Conservation (phyloP, 2,329 filamentous ascomycete species). For the Fusarium musae region DNA sequence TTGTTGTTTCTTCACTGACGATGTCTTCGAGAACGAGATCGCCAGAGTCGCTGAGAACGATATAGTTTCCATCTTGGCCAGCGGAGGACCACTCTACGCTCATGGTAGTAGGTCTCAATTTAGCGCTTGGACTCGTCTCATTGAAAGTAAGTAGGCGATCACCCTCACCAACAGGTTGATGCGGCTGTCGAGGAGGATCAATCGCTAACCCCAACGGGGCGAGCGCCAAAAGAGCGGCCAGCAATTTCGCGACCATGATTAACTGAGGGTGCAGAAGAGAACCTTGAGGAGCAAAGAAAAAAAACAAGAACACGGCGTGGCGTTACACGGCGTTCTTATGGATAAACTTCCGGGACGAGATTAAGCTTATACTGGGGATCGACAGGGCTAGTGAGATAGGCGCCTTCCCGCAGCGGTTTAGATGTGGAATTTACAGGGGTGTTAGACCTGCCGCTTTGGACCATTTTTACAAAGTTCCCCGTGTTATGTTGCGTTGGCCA, state of each 20-base stretch:
- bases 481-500: slow-evolving; percentile 35
- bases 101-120: slow-evolving; percentile 58
- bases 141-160: slow-evolving; percentile 69
- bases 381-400: not conserved
- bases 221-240: slow-evolving; percentile 37
- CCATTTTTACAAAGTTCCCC: slow-evolving; percentile 29
- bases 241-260: slow-evolving; percentile 19
- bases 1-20: slow-evolving; percentile 64
- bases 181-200: slow-evolving; percentile 63
- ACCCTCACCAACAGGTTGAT: slow-evolving; percentile 66
- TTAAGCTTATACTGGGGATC: slow-evolving; percentile 36
- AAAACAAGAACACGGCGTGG: too few species aligned
- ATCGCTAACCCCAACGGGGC: slow-evolving; percentile 48
- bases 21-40: slow-evolving; percentile 71
- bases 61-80: slow-evolving; percentile 70
- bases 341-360: not conserved
- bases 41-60: slow-evolving; percentile 61
- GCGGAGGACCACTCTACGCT: slow-evolving; percentile 68
- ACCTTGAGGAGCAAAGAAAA: not conserved
- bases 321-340: not conserved
- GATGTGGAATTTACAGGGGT: slow-evolving; percentile 13
- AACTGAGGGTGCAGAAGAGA: not conserved
- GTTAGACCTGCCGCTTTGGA: slow-evolving; percentile 30
- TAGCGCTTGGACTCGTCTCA: slow-evolving; percentile 62
- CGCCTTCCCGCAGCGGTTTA: slow-evolving; percentile 37